Evolutionary conservation across 257 asterid genomes (phyloP).

Genomic region (Leonotis leonurus): DNA sequence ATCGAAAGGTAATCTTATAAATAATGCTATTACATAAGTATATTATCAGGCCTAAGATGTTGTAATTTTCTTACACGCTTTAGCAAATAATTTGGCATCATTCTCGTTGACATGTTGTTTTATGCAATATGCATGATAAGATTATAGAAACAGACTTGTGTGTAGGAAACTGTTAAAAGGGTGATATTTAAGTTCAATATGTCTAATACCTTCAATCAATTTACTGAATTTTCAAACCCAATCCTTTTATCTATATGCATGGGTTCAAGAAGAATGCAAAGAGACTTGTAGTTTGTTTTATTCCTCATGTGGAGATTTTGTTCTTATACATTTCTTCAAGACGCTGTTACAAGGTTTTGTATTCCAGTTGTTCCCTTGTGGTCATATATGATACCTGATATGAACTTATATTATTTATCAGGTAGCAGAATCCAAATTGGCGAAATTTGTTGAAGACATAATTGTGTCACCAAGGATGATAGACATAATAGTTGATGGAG

Average conservation of each 20-base stretch:
- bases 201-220: too few species aligned
- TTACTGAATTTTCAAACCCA: too few species aligned
- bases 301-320: conserved; percentile 11
- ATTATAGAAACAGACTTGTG: too few species aligned
- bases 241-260: too few species aligned
- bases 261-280: too few species aligned
- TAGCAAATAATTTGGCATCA: background rate
- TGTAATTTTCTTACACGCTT: too few species aligned
- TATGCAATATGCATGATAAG: too few species aligned
- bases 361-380: conserved; percentile 8
- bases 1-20: conserved; percentile 70
- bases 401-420: conserved; percentile 29
- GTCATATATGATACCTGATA: conserved; percentile 11
- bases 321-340: conserved; percentile 2
- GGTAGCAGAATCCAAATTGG: conserved; percentile 94
- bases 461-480: conserved; percentile 97
- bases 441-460: conserved; percentile 93
- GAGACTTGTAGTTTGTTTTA: background rate
- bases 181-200: too few species aligned
- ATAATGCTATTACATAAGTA: too few species aligned
- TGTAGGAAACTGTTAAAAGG: background rate
- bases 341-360: conserved; percentile 10
- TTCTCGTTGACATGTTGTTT: background rate
- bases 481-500: conserved; percentile 89
- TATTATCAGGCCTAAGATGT: too few species aligned